Conservation (phyloP, 2,329 filamentous ascomycete species). For the Calycina marina region DNA sequence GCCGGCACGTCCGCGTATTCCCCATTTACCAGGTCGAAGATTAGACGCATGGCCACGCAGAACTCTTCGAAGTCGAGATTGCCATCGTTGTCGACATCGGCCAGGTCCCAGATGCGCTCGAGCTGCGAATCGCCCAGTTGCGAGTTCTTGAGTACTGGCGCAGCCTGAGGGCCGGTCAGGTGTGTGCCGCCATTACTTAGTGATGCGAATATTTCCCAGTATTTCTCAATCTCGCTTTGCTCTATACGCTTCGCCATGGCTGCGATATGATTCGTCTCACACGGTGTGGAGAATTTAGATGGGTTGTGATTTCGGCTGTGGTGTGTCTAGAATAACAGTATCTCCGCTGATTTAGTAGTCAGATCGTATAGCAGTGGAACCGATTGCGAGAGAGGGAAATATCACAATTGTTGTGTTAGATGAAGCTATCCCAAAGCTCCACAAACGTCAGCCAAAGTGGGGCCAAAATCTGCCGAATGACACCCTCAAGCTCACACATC, state of each 20-base stretch:
- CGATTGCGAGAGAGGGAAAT: too few species aligned
- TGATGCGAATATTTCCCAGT: conserved; percentile 67
- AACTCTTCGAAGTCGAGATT: conserved; percentile 99
- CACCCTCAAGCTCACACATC: too few species aligned
- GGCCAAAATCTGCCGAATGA: too few species aligned
- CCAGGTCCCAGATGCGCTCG: conserved; percentile 94
- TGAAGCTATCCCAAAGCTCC: too few species aligned
- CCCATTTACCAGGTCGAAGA: conserved; percentile 94
- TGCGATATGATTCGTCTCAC: too few species aligned
- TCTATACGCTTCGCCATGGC: conserved; percentile 54
- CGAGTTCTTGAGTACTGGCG: conserved; percentile 59
- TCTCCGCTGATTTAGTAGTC: too few species aligned
- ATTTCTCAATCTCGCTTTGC: conserved; percentile 61
- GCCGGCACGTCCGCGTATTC: conserved; percentile 83
- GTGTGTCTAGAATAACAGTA: too few species aligned
- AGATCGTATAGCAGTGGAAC: too few species aligned
- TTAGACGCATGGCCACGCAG: conserved; percentile 95
- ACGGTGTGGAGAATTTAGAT: too few species aligned
- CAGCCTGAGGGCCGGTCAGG: conserved; percentile 55
- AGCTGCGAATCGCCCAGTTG: conserved; percentile 67
- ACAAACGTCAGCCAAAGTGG: too few species aligned
- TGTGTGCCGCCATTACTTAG: conserved; percentile 48
- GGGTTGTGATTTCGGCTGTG: too few species aligned
- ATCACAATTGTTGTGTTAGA: too few species aligned
- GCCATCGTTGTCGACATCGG: conserved; percentile 93